Percentiles rank a stretch among this genome's conserved stretches.
phyloP scores from a whole-genome alignment of 129 eudicot species.

The Flaveria robusta region DNA sequence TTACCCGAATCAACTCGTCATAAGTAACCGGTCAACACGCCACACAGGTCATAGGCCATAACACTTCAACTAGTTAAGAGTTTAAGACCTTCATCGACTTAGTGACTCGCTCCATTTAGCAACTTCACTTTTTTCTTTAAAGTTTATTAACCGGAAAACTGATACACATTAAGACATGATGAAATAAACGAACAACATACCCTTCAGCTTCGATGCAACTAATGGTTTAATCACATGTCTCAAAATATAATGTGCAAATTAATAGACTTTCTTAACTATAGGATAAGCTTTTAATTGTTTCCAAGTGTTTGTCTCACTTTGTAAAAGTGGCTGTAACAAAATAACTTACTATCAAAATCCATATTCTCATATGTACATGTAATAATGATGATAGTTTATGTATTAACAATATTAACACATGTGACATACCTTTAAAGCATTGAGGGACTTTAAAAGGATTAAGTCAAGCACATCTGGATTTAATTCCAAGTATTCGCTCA shows the following conservation, averaged over 20 bases:
- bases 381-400: neutral
- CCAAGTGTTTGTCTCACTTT: neutral
- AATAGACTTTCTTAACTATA: neutral
- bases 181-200: neutral
- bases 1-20: too few relatives aligned
- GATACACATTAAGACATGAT: neutral
- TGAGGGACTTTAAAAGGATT: constrained; percentile 81
- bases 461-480: constrained; percentile 91
- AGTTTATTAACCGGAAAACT: too few relatives aligned
- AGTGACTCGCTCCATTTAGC: too few relatives aligned
- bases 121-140: too few relatives aligned
- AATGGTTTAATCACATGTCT: neutral
- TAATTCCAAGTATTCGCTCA: constrained; percentile 87
- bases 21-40: neutral
- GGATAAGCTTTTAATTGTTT: neutral
- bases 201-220: too few relatives aligned
- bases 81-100: neutral
- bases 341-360: neutral
- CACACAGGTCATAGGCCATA: neutral
- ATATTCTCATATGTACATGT: neutral
- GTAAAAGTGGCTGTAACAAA: neutral
- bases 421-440: constrained; percentile 81
- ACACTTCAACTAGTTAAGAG: neutral
- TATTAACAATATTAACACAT: neutral
- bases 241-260: neutral